Base-by-base conservation (phyloP, 345 rosid genomes). In the Populus deltoides region DNA sequence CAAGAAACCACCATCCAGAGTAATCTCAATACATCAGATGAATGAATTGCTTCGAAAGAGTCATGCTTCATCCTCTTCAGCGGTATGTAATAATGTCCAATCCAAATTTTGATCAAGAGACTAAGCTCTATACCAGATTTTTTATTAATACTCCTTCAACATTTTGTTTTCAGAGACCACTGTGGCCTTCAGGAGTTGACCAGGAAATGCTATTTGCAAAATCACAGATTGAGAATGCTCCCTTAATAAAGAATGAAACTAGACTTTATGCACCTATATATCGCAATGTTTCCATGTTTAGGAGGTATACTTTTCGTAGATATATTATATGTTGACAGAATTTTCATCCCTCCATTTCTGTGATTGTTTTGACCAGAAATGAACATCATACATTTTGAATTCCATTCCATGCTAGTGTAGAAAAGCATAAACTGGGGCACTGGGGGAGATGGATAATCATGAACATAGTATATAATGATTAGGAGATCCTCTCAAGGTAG, bases 201-300 rank as follows among this genome's bases (percentile, higher is more conserved):
- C 82, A 78, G 72, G 89, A 92, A 83, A 80, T 94, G 41, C 47
- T 86, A 29, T 36, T 76, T 80, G 92, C 90, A 51, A 90, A 88
- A 88, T 79, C 79, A 17, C 90, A 89, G 85, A 94, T 94, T 35
- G 85, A 85, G 85, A 91, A 87, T 85, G 87, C 97, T 72, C 90
- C 90, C 6, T 47, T 74, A 24, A 18, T 84, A 47, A 70, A 83
- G 79, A 82, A 83, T 69, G 88, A 91, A 82, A 81, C 73, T 24
- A 68, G 41, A 71, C 89, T 94, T 55, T 89, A 90, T 57, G 86
- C 87, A 43, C 90, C 96, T 87, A 75, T 92, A 72, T 94, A 86
- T 84, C 88, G 87, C 68, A 94, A 91, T 65, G 79, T 89, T 57
- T 92, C 97, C 59, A 88, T 84, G 87, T 94, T 94, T 85, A 89